Conservation (phyloP, 768 basidiomycete genomes). For the Mycena chlorophos region DNA sequence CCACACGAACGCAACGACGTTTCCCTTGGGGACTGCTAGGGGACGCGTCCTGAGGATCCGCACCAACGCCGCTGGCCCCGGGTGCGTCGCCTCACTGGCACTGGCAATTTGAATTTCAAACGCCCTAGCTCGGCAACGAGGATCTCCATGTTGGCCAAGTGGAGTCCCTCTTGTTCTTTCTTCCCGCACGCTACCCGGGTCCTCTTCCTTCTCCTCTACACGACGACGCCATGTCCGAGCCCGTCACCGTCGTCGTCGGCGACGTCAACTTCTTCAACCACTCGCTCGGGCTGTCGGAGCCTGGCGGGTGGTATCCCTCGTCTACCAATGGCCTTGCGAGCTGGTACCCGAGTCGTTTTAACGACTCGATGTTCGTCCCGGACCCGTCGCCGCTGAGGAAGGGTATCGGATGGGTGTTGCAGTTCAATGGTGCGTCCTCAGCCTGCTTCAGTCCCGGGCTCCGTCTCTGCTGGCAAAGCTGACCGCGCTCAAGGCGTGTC, state of each 20-base stretch:
- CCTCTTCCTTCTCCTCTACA: no score
- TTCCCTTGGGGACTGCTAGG: no score
- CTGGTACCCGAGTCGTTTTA: background rate
- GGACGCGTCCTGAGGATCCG: no score
- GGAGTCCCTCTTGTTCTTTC: no score
- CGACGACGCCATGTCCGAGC: slow-evolving; percentile 10
- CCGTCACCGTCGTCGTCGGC: slow-evolving; percentile 7
- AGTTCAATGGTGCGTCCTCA: background rate
- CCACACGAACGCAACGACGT: no score
- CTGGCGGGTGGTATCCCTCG: background rate
- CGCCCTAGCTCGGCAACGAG: no score
- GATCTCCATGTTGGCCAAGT: no score
- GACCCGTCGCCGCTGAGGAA: background rate
- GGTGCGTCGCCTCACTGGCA: no score
- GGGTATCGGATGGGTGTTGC: background rate
- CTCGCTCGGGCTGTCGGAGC: no score
- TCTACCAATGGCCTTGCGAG: background rate
- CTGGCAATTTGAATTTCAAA: no score
- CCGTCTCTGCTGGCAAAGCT: background rate
- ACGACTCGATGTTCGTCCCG: background rate
- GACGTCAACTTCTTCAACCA: background rate
- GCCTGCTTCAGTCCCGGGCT: background rate
- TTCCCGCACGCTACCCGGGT: no score
- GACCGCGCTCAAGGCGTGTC: background rate
- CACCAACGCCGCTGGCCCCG: no score